Base-by-base conservation (phyloP, 1,284 basidiomycete species). In the Leucoagaricus sp. region DNA sequence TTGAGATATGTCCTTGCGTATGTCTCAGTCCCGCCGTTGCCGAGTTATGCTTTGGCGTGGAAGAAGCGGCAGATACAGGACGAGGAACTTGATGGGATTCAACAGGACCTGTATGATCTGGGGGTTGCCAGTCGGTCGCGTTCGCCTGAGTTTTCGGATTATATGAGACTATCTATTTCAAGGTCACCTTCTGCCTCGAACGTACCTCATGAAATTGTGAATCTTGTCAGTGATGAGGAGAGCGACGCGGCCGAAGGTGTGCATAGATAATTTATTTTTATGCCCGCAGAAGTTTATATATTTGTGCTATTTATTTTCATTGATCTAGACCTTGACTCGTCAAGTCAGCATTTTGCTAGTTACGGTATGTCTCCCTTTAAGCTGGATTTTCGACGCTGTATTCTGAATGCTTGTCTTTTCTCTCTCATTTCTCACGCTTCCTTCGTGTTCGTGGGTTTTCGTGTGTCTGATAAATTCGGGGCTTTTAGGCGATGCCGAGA, bases 401-500 rank as follows among this genome's bases (percentile, higher is more conserved):
- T 50, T 54, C 38, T 53, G 26, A 57, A 41, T 17, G 10, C 42
- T 58, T 54, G 63, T 26, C 19, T 38, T 38, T 4, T 23, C 40
- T 41, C 17, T 41, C 15, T n/a, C n/a, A n/a, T n/a, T n/a, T n/a
- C n/a, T n/a, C n/a, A n/a, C n/a, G n/a, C n/a, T n/a, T n/a, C n/a
- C n/a, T n/a, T n/a, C n/a, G n/a, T n/a, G n/a, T n/a, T n/a, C 23
- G 40, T 13, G 7, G 9, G 36, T 9, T n/a, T 59, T 55, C 42
- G 42, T 46, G 25, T 45, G 28, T 13, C 36, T 49, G 58, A 42
- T 26, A 26, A 49, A 45, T 34, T 13, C 25, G 10, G 13, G 3
- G 21, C 17, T 55, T n/a, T 55, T 67, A 82, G 79, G 77, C 64
- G 69, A 66, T 29, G 66, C 59, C 57, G 78, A 80, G 62, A 69